phyloP scores from a whole-genome alignment of 2,329 filamentous ascomycete genomes.

The Penicillium sp. region DNA sequence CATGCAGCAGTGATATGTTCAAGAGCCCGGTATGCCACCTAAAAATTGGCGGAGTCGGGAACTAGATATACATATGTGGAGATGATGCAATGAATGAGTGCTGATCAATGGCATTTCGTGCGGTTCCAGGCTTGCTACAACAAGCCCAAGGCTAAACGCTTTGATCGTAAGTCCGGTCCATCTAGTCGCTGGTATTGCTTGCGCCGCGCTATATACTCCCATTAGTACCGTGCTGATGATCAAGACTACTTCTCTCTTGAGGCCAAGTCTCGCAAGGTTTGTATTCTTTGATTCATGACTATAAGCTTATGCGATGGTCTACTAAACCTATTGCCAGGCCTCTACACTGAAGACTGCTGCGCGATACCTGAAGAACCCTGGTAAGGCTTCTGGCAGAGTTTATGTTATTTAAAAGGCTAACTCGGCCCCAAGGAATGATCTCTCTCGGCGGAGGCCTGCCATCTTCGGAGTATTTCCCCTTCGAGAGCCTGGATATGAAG shows the following conservation, averaged over 20 bases:
- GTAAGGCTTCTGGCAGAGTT: slow-evolving; percentile 19
- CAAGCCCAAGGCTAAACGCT: slow-evolving; percentile 74
- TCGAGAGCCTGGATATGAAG: slow-evolving; percentile 69
- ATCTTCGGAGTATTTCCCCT: slow-evolving; percentile 86
- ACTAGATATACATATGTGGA: background rate
- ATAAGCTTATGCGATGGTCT: background rate
- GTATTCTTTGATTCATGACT: slow-evolving; percentile 3
- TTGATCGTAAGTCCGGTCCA: slow-evolving; percentile 64
- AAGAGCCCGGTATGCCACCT: slow-evolving; percentile 60
- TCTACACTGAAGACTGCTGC: slow-evolving; percentile 81
- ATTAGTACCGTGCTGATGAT: background rate
- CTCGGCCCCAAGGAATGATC: slow-evolving; percentile 55
- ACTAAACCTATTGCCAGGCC: slow-evolving; percentile 39
- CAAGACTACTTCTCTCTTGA: slow-evolving; percentile 57
- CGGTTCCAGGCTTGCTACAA: slow-evolving; percentile 38
- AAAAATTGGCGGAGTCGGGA: background rate
- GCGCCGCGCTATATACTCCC: background rate
- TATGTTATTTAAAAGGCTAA: background rate
- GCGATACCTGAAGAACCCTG: slow-evolving; percentile 69
- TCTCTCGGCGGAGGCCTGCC: slow-evolving; percentile 90
- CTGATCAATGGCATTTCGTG: slow-evolving; percentile 15
- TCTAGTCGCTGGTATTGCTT: background rate
- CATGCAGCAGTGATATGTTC: slow-evolving; percentile 75
- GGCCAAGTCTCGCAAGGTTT: slow-evolving; percentile 48
- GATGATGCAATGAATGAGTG: background rate